phyloP scores from a whole-genome alignment of 805 yeast genomes.

The Pichia membranifaciens region DNA sequence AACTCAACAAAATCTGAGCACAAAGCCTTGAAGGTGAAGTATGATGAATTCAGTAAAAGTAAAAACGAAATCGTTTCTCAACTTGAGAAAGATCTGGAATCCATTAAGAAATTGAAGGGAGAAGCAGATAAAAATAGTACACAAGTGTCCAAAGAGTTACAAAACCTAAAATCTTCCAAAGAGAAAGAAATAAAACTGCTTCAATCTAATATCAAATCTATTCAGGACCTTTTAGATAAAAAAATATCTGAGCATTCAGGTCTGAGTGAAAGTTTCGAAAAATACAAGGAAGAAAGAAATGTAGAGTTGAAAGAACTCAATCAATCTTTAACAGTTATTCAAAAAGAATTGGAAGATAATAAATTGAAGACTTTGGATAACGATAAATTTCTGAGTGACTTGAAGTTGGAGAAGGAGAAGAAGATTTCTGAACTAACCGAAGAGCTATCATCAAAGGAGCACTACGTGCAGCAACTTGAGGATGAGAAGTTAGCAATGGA shows the following conservation, averaged over 20 bases:
- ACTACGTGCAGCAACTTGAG: neutral
- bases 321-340: neutral
- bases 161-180: neutral
- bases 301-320: neutral
- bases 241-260: constrained; percentile 1
- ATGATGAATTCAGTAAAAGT: neutral
- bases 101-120: neutral
- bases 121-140: neutral
- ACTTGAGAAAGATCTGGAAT: neutral
- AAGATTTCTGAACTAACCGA: neutral
- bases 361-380: neutral
- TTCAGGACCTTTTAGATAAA: neutral
- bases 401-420: neutral
- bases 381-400: neutral
- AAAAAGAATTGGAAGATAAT: neutral
- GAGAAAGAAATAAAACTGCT: neutral
- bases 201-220: neutral
- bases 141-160: neutral
- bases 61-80: neutral
- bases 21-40: constrained; percentile 50
- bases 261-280: neutral
- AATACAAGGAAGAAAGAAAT: neutral
- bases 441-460: neutral
- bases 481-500: neutral
- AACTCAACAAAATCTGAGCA: constrained; percentile 68